Evolutionary conservation across 768 basidiomycete species (phyloP).

Genomic region (Crassisporium funariophilum): DNA sequence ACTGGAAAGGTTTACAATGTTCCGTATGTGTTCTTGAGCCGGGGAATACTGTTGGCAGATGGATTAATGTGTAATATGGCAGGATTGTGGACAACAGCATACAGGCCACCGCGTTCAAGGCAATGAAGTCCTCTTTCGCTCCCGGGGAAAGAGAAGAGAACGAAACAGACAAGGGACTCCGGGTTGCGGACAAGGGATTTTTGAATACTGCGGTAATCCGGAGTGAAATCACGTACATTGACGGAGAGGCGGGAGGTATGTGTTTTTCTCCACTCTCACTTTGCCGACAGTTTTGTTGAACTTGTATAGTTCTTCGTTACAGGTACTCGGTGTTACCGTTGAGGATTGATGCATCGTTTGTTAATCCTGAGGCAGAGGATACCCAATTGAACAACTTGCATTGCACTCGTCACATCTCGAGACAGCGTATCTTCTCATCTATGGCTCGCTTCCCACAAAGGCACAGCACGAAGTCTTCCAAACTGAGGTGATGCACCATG

Average conservation of each 20-base stretch:
- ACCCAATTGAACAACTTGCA: constrained; percentile 91
- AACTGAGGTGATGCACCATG: constrained; percentile 78
- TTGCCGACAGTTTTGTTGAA: neutral
- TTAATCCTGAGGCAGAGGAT: constrained; percentile 57
- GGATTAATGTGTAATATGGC: constrained; percentile 6
- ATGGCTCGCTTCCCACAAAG: constrained; percentile 74
- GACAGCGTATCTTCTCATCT: constrained; percentile 85
- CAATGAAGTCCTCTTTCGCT: constrained; percentile 58
- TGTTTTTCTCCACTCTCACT: neutral
- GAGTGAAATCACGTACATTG: constrained; percentile 87
- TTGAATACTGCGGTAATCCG: constrained; percentile 81
- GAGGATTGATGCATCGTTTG: neutral
- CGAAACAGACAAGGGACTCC: constrained; percentile 79
- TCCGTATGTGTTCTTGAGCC: constrained; percentile 51
- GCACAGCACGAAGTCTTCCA: constrained; percentile 66
- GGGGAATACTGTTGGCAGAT: neutral
- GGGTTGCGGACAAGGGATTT: constrained; percentile 80
- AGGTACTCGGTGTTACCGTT: constrained; percentile 41
- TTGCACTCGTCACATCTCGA: constrained; percentile 80
- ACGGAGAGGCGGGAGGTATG: constrained; percentile 81
- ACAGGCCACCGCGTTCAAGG: constrained; percentile 80
- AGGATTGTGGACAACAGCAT: constrained; percentile 85
- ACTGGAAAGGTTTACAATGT: constrained; percentile 78
- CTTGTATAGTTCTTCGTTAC: constrained; percentile 61
- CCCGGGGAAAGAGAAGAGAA: constrained; percentile 75